phyloP scores from a whole-genome alignment of 2,329 filamentous ascomycete genomes.

The Metarhizium brunneum region DNA sequence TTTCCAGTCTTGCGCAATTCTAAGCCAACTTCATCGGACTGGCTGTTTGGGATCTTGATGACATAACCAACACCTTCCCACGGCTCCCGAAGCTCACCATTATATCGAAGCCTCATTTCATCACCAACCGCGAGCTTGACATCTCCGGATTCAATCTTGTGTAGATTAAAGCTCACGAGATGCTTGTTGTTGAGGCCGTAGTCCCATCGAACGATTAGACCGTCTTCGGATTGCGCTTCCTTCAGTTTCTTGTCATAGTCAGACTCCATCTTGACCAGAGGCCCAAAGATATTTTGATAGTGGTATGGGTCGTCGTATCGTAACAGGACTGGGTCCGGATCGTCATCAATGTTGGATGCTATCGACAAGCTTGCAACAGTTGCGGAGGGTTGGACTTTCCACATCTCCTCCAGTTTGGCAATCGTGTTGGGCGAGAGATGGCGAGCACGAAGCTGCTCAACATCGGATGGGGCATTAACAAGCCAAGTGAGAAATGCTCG shows the following conservation, averaged over 20 bases:
- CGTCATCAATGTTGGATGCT: conserved; percentile 83
- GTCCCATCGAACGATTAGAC: conserved; percentile 90
- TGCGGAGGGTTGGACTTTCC: conserved; percentile 88
- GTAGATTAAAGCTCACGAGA: conserved; percentile 86
- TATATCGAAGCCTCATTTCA: conserved; percentile 96
- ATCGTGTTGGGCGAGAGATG: conserved; percentile 93
- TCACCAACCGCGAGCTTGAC: conserved; percentile 97
- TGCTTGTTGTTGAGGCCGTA: conserved; percentile 96
- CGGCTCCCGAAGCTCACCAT: conserved; percentile 78
- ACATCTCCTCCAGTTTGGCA: conserved; percentile 92
- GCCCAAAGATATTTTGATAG: conserved; percentile 97
- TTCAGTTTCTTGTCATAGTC: conserved; percentile 99
- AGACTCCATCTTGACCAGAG: conserved; percentile 96
- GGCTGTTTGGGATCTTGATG: conserved; percentile 98
- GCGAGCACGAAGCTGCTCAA: conserved; percentile 89
- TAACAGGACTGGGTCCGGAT: conserved; percentile 83
- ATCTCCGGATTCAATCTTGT: conserved; percentile 94
- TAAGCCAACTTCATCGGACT: conserved; percentile 93
- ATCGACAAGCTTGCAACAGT: conserved; percentile 90
- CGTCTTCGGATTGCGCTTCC: conserved; percentile 94
- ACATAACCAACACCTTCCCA: conserved; percentile 99
- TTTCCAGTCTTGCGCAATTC: conserved; percentile 91
- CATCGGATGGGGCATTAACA: conserved; percentile 78
- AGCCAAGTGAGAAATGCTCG: conserved; percentile 93
- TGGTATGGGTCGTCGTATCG: conserved; percentile 97